phyloP scores from a whole-genome alignment of 2,329 filamentous ascomycete genomes.

The Claviceps lovelessii region DNA sequence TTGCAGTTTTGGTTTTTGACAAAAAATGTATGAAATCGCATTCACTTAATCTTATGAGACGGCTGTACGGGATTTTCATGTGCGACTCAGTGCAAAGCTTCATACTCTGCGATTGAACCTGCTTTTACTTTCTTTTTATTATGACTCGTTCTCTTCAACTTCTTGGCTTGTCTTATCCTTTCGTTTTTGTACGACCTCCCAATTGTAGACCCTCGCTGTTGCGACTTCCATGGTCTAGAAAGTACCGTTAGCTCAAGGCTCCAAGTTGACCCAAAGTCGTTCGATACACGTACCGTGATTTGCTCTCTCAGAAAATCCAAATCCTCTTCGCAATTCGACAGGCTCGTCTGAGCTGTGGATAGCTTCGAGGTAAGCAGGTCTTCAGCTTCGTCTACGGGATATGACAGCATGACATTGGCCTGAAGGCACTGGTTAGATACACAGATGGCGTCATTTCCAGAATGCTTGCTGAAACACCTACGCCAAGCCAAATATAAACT shows the following conservation, averaged over 20 bases:
- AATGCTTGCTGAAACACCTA: slow-evolving; percentile 22
- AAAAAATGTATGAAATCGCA: not conserved
- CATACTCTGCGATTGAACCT: not conserved
- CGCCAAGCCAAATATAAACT: slow-evolving; percentile 94
- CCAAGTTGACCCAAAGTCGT: not conserved
- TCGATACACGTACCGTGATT: slow-evolving; percentile 61
- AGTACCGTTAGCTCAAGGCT: slow-evolving; percentile 5
- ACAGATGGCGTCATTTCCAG: not conserved
- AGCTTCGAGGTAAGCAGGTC: slow-evolving; percentile 64
- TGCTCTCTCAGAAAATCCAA: slow-evolving; percentile 90
- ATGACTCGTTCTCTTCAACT: slow-evolving; percentile 23
- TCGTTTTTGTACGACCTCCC: slow-evolving; percentile 90
- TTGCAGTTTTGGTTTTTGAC: not conserved
- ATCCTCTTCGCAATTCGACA: slow-evolving; percentile 89
- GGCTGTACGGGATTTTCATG: not conserved
- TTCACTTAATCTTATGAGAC: not conserved
- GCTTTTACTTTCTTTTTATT: slow-evolving; percentile 19
- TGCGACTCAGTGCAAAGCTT: not conserved
- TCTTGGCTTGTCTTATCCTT: slow-evolving; percentile 68
- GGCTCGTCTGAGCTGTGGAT: slow-evolving; percentile 60
- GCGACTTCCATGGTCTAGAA: slow-evolving; percentile 88
- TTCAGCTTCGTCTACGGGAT: slow-evolving; percentile 79
- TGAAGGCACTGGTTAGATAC: slow-evolving; percentile 18
- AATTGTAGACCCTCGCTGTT: slow-evolving; percentile 95
- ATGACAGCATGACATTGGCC: slow-evolving; percentile 96